Conservation (phyloP, 305 asterid genomes). For the Rubia balearica region DNA sequence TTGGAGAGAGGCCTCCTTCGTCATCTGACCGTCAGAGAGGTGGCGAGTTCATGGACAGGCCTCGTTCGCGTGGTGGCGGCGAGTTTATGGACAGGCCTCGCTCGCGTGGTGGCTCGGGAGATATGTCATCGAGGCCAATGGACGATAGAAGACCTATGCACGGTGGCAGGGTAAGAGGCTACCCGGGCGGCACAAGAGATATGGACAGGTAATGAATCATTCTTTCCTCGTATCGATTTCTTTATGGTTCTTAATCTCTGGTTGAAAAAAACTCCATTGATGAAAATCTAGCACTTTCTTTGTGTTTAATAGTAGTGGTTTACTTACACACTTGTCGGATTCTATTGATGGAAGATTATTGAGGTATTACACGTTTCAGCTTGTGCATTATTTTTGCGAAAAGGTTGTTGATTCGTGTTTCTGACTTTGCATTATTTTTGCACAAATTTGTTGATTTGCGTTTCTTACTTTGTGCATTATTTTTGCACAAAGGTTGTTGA, state of each 20-base stretch:
- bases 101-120: constrained; percentile 73
- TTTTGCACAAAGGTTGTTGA: no score
- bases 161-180: constrained; percentile 77
- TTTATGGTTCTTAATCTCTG: neutral
- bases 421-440: no score
- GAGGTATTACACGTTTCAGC: no score
- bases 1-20: constrained; percentile 53
- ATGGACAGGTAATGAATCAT: constrained; percentile 50
- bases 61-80: constrained; percentile 61
- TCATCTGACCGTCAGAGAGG: constrained; percentile 44
- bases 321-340: neutral
- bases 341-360: no score
- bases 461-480: neutral
- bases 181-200: constrained; percentile 63
- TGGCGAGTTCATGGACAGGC: constrained; percentile 53
- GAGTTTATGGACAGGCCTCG: constrained; percentile 70
- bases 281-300: neutral
- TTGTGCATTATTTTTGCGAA: no score
- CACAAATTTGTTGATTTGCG: neutral
- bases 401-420: no score
- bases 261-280: no score
- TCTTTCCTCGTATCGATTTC: neutral
- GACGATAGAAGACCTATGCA: constrained; percentile 65
- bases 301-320: neutral
- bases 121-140: constrained; percentile 51